These are phyloP conservation scores for Linderina pennispora DNA, from an alignment of 192 early-diverging fungal genomes.

Conservation along the genomic window DNA sequence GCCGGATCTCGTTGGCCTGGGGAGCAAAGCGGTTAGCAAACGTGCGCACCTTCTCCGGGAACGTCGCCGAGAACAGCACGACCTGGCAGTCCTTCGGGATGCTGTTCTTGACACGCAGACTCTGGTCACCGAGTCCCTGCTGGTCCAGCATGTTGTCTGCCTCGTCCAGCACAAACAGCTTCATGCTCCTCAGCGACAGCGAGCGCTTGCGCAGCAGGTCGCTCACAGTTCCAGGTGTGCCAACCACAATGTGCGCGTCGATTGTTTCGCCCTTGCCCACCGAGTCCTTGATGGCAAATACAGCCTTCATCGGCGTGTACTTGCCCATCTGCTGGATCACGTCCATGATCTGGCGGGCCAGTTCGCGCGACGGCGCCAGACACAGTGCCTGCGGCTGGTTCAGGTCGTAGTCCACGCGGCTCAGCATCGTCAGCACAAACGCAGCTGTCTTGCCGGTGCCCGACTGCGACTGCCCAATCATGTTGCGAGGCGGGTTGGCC, in stretches of 20 bases:
- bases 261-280: slow-evolving; percentile 53
- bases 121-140: slow-evolving; percentile 81
- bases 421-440: slow-evolving; percentile 89
- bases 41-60: slow-evolving; percentile 64
- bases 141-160: slow-evolving; percentile 98
- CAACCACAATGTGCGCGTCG: slow-evolving; percentile 79
- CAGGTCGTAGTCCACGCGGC: slow-evolving; percentile 67
- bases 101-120: slow-evolving; percentile 68
- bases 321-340: slow-evolving; percentile 89
- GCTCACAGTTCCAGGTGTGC: slow-evolving; percentile 88
- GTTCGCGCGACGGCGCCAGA: slow-evolving; percentile 87
- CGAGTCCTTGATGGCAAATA: slow-evolving; percentile 75
- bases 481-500: slow-evolving; percentile 81
- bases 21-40: slow-evolving; percentile 83
- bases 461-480: slow-evolving; percentile 98
- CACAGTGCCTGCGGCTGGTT: slow-evolving; percentile 78
- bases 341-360: slow-evolving; percentile 92
- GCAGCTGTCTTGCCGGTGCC: slow-evolving; percentile 99
- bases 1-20: slow-evolving; percentile 76
- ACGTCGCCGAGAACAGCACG: slow-evolving; percentile 95
- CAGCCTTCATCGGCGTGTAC: slow-evolving; percentile 70
- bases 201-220: slow-evolving; percentile 65
- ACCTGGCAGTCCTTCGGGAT: slow-evolving; percentile 74
- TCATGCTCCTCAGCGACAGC: slow-evolving; percentile 55
- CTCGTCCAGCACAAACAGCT: slow-evolving; percentile 93